phyloP scores from a whole-genome alignment of 2,329 filamentous ascomycete species.

The Microcyclospora pomicola region DNA sequence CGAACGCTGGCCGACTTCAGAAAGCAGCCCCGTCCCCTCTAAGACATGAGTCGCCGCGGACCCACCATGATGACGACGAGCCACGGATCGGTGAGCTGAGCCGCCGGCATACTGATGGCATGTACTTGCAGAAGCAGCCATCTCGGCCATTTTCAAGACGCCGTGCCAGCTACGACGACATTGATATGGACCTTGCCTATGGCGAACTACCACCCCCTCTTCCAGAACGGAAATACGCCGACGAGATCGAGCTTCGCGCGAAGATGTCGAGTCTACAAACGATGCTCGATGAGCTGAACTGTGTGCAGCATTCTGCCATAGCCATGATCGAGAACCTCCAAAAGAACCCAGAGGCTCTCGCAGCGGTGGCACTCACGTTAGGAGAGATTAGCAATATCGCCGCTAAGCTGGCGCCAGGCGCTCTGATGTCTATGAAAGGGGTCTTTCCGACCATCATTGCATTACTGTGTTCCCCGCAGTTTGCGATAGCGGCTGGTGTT shows the following conservation, averaged over 20 bases:
- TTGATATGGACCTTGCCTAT: constrained; percentile 89
- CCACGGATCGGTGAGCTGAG: constrained; percentile 27
- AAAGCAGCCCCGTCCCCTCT: constrained; percentile 15
- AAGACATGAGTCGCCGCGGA: constrained; percentile 11
- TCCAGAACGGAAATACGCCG: constrained; percentile 31
- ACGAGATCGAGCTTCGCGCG: constrained; percentile 47
- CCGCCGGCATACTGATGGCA: constrained; percentile 28
- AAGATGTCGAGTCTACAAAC: constrained; percentile 63
- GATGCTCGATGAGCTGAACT: constrained; percentile 76
- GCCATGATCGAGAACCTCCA: constrained; percentile 70
- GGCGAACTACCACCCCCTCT: constrained; percentile 65
- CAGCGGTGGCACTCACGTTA: constrained; percentile 81
- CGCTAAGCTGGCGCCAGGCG: constrained; percentile 70
- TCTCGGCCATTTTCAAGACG: constrained; percentile 13
- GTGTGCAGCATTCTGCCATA: constrained; percentile 69
- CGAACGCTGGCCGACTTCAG: constrained; percentile 22
- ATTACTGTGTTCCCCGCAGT: constrained; percentile 78
- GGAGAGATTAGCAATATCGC: constrained; percentile 78
- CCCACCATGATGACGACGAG: constrained; percentile 9
- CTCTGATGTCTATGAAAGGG: constrained; percentile 61
- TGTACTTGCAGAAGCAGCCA: constrained; percentile 3
- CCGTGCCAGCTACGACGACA: constrained; percentile 33
- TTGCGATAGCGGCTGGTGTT: constrained; percentile 81
- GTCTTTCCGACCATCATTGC: constrained; percentile 77
- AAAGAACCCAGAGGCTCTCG: constrained; percentile 77